Conservation (phyloP, 2,329 filamentous ascomycete genomes). For the Colletotrichum filicis region DNA sequence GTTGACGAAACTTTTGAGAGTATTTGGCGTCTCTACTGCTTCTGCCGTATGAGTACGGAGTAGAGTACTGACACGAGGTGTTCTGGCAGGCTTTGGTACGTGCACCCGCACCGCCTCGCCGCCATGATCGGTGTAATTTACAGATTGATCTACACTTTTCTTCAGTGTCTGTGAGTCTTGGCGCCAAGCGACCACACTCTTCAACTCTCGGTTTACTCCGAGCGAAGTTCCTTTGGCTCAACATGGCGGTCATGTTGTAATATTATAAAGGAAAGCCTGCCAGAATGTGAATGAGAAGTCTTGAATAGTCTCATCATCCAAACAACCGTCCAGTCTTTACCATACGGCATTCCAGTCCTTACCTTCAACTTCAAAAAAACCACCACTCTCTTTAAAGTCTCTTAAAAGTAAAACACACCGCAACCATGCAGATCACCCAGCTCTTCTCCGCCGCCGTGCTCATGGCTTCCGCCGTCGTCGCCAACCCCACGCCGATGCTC, state of each 20-base stretch:
- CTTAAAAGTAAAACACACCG: no score
- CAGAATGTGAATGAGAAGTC: neutral
- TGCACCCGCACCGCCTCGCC: no score
- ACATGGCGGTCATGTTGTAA: neutral
- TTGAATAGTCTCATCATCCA: neutral
- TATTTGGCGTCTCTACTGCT: neutral
- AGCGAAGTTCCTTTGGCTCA: neutral
- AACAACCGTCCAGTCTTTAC: neutral
- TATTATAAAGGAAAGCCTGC: neutral
- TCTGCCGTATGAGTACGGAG: neutral
- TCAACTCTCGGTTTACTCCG: neutral
- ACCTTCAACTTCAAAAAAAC: neutral
- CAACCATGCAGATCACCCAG: constrained; percentile 2
- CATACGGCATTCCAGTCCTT: neutral
- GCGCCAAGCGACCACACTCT: neutral
- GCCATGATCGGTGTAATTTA: neutral
- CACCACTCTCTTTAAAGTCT: neutral
- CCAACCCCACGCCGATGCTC: neutral
- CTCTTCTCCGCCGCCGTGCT: neutral
- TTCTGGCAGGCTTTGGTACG: neutral
- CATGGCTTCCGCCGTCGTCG: neutral
- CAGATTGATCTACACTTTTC: neutral
- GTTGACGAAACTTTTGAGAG: no score
- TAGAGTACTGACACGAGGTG: neutral
- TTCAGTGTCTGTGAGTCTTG: neutral